Percentiles rank a stretch among this genome's conserved stretches.
phyloP scores from a whole-genome alignment of 129 eudicot species.

The Daucus carota region DNA sequence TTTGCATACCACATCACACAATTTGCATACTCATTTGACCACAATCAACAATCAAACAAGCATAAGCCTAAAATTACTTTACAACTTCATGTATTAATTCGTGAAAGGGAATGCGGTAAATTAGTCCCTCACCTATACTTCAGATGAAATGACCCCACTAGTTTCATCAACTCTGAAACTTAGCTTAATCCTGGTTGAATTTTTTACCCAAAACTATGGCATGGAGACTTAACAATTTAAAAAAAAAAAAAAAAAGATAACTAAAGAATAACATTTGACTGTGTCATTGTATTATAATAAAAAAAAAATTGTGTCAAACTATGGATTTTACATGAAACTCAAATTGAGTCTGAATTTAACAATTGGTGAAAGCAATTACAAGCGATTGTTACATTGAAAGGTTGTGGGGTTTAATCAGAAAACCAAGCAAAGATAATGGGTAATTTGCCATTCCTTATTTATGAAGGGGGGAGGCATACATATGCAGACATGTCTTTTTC shows the following conservation, averaged over 20 bases:
- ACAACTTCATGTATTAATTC: neutral
- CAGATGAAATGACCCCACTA: neutral
- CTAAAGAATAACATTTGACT: neutral
- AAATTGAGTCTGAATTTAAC: neutral
- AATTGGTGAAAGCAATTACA: neutral
- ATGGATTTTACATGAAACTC: neutral
- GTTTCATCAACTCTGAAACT: neutral
- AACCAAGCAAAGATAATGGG: neutral
- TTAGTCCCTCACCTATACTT: neutral
- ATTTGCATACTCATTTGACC: neutral
- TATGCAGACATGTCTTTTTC: neutral
- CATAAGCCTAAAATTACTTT: neutral
- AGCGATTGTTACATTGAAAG: neutral
- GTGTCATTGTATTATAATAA: neutral
- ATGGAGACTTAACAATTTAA: neutral
- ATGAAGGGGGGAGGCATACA: no score
- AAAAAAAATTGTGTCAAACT: neutral
- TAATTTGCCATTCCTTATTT: neutral
- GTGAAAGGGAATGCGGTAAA: neutral
- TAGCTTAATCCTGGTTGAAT: neutral
- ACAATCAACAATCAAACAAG: neutral
- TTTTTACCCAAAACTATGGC: neutral
- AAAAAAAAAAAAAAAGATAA: neutral
- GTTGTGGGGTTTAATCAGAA: neutral
- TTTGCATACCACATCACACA: neutral